These are phyloP conservation scores for Casuarina glauca DNA, from an alignment of 306 rosid species.

Conservation along the genomic window DNA sequence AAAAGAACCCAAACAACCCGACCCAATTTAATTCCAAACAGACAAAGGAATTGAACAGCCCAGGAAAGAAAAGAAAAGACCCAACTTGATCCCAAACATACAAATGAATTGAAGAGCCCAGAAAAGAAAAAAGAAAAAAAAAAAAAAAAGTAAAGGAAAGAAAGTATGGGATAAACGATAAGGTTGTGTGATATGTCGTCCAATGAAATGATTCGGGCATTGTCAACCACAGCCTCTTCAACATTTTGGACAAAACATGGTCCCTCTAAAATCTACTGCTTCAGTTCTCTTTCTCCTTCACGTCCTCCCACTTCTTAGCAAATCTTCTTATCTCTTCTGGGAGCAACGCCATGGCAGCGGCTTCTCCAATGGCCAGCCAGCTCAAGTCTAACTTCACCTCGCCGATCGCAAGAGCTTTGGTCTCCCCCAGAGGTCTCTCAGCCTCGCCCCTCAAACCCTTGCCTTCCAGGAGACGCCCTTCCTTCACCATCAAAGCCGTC, in stretches of 20 bases:
- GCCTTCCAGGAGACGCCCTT: slow-evolving; percentile 37
- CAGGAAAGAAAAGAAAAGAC: too few species aligned
- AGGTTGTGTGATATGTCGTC: slow-evolving; percentile 46
- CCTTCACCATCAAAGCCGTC: slow-evolving; percentile 68
- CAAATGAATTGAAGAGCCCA: neutral
- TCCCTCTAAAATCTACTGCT: slow-evolving; percentile 17
- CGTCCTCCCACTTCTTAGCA: slow-evolving; percentile 26
- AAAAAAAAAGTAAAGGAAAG: neutral
- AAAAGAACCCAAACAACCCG: neutral
- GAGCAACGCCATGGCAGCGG: slow-evolving; percentile 58
- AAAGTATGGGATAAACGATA: slow-evolving; percentile 60
- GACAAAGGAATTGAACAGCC: too few species aligned
- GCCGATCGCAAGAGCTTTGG: slow-evolving; percentile 45
- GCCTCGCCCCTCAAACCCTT: slow-evolving; percentile 50
- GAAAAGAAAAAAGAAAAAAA: neutral
- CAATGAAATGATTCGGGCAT: slow-evolving; percentile 50
- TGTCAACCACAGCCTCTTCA: slow-evolving; percentile 46
- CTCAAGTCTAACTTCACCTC: slow-evolving; percentile 79
- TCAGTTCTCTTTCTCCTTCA: neutral
- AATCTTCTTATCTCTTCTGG: neutral
- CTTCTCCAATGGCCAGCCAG: slow-evolving; percentile 88
- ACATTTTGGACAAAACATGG: slow-evolving; percentile 13
- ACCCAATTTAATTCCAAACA: neutral
- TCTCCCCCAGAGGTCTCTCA: slow-evolving; percentile 71
- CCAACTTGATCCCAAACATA: neutral